Evolutionary conservation across 495 filamentous ascomycete genomes (phyloP).

Genomic region (Bombardia bombarda): DNA sequence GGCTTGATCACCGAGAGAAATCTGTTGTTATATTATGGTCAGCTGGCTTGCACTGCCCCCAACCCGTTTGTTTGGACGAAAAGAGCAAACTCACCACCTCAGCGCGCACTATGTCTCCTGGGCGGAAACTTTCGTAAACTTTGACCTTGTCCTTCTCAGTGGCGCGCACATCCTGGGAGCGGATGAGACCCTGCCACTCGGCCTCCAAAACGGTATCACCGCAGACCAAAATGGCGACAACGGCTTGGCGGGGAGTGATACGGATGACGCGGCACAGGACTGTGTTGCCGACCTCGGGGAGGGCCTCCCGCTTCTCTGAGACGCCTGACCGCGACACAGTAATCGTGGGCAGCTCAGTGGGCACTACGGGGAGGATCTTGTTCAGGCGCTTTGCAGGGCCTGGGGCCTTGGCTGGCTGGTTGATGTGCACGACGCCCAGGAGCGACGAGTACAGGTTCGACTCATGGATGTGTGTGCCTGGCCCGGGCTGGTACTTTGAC

Average conservation of each 20-base stretch:
- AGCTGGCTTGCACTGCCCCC: not conserved
- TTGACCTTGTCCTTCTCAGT: constrained; percentile 94
- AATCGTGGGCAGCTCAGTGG: constrained; percentile 29
- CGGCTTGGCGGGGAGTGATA: constrained; percentile 73
- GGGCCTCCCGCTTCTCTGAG: constrained; percentile 52
- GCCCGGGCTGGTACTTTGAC: constrained; percentile 57
- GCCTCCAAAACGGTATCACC: constrained; percentile 54
- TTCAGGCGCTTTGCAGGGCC: constrained; percentile 51
- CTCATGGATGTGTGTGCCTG: constrained; percentile 73
- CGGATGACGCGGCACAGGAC: constrained; percentile 82
- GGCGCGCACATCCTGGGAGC: constrained; percentile 83
- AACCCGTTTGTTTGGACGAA: not conserved
- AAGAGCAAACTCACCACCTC: constrained; percentile 56
- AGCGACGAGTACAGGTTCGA: constrained; percentile 65
- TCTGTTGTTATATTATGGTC: no score
- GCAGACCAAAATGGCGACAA: constrained; percentile 73
- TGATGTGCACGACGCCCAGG: constrained; percentile 52
- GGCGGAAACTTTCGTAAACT: constrained; percentile 83
- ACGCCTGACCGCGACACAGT: constrained; percentile 28
- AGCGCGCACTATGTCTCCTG: constrained; percentile 87
- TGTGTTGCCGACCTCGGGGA: constrained; percentile 70
- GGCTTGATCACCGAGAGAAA: constrained; percentile 84
- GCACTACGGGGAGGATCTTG: constrained; percentile 35
- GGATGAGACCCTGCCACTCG: constrained; percentile 53
- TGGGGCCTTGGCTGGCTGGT: constrained; percentile 36